A percentile compares a stretch with the other conserved stretches of the same genome.
Evolutionary conservation across 306 rosid species (phyloP).

Genomic region (Purshia tridentata): DNA sequence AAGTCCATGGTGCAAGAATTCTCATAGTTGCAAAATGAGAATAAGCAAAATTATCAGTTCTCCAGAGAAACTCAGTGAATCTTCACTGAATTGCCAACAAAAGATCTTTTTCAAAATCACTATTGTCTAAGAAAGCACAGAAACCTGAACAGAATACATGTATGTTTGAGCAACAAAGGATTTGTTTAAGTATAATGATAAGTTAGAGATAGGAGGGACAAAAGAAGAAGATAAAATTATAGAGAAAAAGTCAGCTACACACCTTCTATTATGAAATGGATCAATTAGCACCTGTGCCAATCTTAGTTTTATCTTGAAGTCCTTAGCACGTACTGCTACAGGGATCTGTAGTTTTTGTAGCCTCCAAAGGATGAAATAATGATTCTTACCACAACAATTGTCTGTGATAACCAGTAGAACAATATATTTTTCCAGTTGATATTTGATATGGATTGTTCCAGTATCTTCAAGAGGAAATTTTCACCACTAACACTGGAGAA

Average conservation of each 20-base stretch:
- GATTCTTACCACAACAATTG: background rate
- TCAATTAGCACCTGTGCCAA: constrained; percentile 24
- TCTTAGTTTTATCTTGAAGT: constrained; percentile 3
- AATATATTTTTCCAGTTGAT: constrained; percentile 29
- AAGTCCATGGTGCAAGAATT: constrained; percentile 20
- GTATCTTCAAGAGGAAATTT: constrained; percentile 40
- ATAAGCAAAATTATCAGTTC: background rate
- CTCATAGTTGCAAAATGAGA: constrained; percentile 30
- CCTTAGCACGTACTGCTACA: constrained; percentile 21
- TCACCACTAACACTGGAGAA: constrained; percentile 46
- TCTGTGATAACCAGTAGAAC: constrained; percentile 12
- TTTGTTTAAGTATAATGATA: background rate
- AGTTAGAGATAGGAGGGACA: background rate
- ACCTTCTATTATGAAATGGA: constrained; percentile 48
- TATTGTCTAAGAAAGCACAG: constrained; percentile 20
- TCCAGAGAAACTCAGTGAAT: constrained; percentile 6
- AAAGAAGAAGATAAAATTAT: constrained; percentile 7
- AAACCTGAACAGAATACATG: constrained; percentile 16
- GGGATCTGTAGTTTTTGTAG: constrained; percentile 22
- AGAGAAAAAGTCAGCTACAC: constrained; percentile 5
- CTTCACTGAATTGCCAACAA: constrained; percentile 14
- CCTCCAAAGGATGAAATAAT: constrained; percentile 28
- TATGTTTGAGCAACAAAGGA: constrained; percentile 9
- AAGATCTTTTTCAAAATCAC: background rate
- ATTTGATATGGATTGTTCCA: constrained; percentile 34